These are phyloP conservation scores for Aspergillus biplanus DNA, from an alignment of 495 filamentous ascomycete genomes.

Conservation along the genomic window DNA sequence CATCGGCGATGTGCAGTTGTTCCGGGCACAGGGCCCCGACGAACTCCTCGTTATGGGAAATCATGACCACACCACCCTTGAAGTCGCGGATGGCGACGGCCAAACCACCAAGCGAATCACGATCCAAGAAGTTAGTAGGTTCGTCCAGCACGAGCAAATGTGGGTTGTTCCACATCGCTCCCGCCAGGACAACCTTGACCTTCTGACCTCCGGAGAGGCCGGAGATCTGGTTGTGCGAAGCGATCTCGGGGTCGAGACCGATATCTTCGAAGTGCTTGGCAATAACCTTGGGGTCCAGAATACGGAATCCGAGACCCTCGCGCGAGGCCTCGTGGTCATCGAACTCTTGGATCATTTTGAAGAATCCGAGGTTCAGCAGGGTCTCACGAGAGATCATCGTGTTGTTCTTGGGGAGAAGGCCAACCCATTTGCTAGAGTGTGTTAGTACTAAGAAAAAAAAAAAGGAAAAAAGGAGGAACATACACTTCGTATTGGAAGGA, in stretches of 20 bases:
- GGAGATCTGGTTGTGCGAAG: slow-evolving; percentile 97
- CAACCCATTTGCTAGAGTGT: slow-evolving; percentile 74
- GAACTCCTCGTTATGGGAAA: slow-evolving; percentile 99
- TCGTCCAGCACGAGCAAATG: slow-evolving; percentile 97
- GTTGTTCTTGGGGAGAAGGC: slow-evolving; percentile 89
- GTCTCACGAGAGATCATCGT: slow-evolving; percentile 92
- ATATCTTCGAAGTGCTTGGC: slow-evolving; percentile 97
- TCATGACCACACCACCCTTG: slow-evolving; percentile 98
- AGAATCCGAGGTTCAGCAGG: slow-evolving; percentile 79
- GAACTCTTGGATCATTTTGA: slow-evolving; percentile 95
- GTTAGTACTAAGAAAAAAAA: slow-evolving; percentile 1
- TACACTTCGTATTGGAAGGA: slow-evolving; percentile 97
- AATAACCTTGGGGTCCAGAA: slow-evolving; percentile 90
- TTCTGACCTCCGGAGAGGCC: slow-evolving; percentile 98
- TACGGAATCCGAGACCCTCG: slow-evolving; percentile 93
- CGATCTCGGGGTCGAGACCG: slow-evolving; percentile 94
- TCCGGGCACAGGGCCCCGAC: slow-evolving; percentile 92
- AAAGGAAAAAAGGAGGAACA: slow-evolving; percentile 30
- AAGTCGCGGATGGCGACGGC: slow-evolving; percentile 97
- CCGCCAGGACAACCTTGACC: slow-evolving; percentile 98
- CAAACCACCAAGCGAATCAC: slow-evolving; percentile 92
- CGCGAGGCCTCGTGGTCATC: slow-evolving; percentile 97
- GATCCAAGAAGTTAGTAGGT: slow-evolving; percentile 98
- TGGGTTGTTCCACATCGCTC: slow-evolving; percentile 98
- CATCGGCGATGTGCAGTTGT: slow-evolving; percentile 91